Conservation (phyloP, 2,329 filamentous ascomycete species). For the Alternaria incomplexa region DNA sequence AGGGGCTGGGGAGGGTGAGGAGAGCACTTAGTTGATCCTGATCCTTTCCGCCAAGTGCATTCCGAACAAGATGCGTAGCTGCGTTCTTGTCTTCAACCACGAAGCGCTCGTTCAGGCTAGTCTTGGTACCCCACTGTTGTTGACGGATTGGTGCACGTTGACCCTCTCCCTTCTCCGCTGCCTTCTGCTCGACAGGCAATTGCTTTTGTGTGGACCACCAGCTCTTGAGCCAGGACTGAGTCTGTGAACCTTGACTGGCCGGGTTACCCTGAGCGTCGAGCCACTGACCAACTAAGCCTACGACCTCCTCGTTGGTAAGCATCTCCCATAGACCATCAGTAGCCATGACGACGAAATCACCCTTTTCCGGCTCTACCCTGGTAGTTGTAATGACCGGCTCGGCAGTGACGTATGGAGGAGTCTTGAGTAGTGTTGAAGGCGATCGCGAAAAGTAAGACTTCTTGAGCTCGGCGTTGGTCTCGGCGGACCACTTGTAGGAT, state of each 20-base stretch:
- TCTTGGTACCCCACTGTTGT: slow-evolving; percentile 86
- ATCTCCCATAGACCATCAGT: slow-evolving; percentile 99
- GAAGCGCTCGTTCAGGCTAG: slow-evolving; percentile 78
- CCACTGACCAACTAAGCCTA: slow-evolving; percentile 96
- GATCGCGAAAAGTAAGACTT: slow-evolving; percentile 85
- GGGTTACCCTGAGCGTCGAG: slow-evolving; percentile 73
- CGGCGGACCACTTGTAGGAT: slow-evolving; percentile 92
- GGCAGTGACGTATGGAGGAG: slow-evolving; percentile 95
- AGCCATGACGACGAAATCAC: slow-evolving; percentile 95
- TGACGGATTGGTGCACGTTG: slow-evolving; percentile 88
- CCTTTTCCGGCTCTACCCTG: slow-evolving; percentile 83
- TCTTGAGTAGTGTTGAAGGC: slow-evolving; percentile 78
- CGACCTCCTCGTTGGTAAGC: slow-evolving; percentile 97
- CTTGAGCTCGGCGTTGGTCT: slow-evolving; percentile 83
- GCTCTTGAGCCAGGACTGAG: slow-evolving; percentile 70
- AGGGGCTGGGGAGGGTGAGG: slow-evolving; percentile 88
- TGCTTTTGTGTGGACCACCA: slow-evolving; percentile 67
- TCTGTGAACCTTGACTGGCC: slow-evolving; percentile 44
- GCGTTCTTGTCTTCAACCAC: slow-evolving; percentile 95
- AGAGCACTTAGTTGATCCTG: slow-evolving; percentile 92
- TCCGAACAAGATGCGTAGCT: slow-evolving; percentile 92
- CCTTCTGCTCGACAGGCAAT: slow-evolving; percentile 77
- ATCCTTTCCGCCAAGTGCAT: slow-evolving; percentile 91
- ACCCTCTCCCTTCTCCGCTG: slow-evolving; percentile 63
- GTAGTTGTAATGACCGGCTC: slow-evolving; percentile 95